These are phyloP conservation scores for Scutellaria baicalensis DNA, from an alignment of 257 asterid species.

Conservation along the genomic window DNA sequence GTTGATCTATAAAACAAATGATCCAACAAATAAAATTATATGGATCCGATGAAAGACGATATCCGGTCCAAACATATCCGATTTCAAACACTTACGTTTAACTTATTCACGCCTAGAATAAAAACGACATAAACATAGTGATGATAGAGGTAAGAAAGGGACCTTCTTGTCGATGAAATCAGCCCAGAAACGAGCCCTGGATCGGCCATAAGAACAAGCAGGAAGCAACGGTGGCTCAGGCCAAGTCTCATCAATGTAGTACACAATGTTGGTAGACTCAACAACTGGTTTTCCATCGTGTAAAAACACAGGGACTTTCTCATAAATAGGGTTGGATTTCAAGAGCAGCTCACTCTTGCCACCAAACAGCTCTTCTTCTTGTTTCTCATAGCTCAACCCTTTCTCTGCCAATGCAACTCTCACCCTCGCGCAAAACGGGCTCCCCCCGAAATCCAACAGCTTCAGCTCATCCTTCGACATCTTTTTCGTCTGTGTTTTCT, in stretches of 20 bases:
- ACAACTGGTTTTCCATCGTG: conserved; percentile 55
- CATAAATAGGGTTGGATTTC: conserved; percentile 59
- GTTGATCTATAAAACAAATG: too few species aligned
- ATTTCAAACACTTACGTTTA: too few species aligned
- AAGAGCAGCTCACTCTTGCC: conserved; percentile 58
- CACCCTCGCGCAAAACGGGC: conserved; percentile 53
- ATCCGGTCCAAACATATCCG: too few species aligned
- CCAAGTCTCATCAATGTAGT: conserved; percentile 65
- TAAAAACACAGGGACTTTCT: conserved; percentile 71
- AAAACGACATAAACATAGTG: background rate
- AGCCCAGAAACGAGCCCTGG: conserved; percentile 73
- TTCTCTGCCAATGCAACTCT: conserved; percentile 58
- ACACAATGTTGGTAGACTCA: conserved; percentile 66
- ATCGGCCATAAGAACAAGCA: conserved; percentile 42
- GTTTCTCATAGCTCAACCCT: conserved; percentile 37
- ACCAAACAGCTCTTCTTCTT: conserved; percentile 48
- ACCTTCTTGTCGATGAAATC: conserved; percentile 86
- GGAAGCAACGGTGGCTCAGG: conserved; percentile 43
- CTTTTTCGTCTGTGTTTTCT: background rate
- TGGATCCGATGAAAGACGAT: too few species aligned
- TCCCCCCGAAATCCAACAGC: conserved; percentile 54
- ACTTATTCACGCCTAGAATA: too few species aligned
- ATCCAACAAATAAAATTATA: too few species aligned
- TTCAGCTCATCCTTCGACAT: conserved; percentile 45
- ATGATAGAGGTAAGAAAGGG: background rate